Evolutionary conservation across 2,329 filamentous ascomycete species (phyloP), one percentile per base, ranked within the genome.

Genomic region (Sodiomyces alkalinus): DNA sequence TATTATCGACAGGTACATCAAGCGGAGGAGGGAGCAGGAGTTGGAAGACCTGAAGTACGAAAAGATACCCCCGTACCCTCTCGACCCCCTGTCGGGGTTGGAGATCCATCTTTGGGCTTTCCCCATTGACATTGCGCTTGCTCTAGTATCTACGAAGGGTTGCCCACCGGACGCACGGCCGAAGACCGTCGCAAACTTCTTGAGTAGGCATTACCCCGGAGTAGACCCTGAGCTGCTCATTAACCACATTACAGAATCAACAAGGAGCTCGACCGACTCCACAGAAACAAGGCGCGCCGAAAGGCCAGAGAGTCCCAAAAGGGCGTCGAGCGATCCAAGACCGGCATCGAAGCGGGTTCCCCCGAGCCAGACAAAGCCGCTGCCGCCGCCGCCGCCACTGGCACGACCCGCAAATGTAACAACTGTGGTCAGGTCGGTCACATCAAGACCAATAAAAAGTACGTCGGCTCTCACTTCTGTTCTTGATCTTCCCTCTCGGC

Each of bases 371-470:
- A 65, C 46, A 68, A 71, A 45, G 58, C 64, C 43, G 58, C 61
- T 35, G n/a, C n/a, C n/a, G n/a, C n/a, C n/a, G n/a, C n/a, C n/a
- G n/a, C n/a, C n/a, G 47, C 49, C 34, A 67, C 59, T 26, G 74
- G 76, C 35, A 92, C 82, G 32, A 78, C 78, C 19, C 70, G 92
- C 44, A 96, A 96, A 60, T 98, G 90, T 57, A 90, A 90, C 40
- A 96, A 94, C 53, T 98, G 90, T 56, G 90, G 90, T 28, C 80
- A 90, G 52, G 80, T 92, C 30, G 90, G 90, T 18, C 90, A 98
- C 48, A 98, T 98, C 63, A 94, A 94, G 57, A 96, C 87, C 26
- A 96, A 96, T 63, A 92, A 94, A 61, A 96, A 94, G 83, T 90
- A 70, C 56, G 64, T 31, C 24, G 27, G 16, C 28, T 19, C 26